Evolutionary conservation across 164 flowering plant species (phyloP).

Genomic region (Magnolia changhungtana): DNA sequence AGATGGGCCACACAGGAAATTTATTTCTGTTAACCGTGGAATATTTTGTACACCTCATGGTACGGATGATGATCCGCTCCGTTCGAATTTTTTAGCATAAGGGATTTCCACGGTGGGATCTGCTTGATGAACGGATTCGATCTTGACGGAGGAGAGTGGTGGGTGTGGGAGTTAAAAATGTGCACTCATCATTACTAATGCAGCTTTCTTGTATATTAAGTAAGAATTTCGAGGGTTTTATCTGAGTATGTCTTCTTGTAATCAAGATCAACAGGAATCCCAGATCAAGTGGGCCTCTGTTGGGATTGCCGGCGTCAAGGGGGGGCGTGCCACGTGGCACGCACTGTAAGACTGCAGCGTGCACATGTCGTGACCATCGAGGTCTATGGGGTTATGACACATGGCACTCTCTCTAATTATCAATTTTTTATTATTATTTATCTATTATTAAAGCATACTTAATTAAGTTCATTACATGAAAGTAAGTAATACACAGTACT

Average conservation of each 20-base stretch:
- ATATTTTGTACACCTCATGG: too few relatives aligned
- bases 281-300: neutral
- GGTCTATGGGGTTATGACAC: neutral
- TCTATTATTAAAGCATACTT: neutral
- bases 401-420: neutral
- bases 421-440: neutral
- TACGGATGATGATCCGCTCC: too few relatives aligned
- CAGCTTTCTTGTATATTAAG: neutral
- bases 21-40: too few relatives aligned
- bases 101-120: too few relatives aligned
- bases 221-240: neutral
- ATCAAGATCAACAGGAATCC: slow-evolving; percentile 1
- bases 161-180: too few relatives aligned
- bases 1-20: too few relatives aligned
- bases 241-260: neutral
- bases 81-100: too few relatives aligned
- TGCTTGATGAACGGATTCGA: too few relatives aligned
- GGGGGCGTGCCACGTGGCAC: neutral
- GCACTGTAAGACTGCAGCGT: neutral
- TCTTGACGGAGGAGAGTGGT: too few relatives aligned
- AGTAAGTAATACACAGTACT: neutral
- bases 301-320: neutral
- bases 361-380: neutral
- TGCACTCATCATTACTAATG: too few relatives aligned
- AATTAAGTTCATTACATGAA: neutral